Conservation (phyloP, 2,329 filamentous ascomycete species). For the Botrytis elliptica region DNA sequence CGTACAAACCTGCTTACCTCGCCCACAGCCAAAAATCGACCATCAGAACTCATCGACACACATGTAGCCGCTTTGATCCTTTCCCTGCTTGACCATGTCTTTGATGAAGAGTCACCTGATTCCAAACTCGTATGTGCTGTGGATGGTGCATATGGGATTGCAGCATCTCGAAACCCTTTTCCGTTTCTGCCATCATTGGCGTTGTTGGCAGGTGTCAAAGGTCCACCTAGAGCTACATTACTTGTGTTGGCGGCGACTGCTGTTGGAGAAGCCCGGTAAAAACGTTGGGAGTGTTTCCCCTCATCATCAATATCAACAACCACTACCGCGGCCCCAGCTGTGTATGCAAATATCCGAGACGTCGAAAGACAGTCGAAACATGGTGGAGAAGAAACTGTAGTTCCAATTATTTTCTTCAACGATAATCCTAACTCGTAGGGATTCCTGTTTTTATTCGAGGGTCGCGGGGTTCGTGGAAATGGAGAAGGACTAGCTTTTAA, state of each 20-base stretch:
- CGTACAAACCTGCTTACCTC: slow-evolving; percentile 56
- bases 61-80: slow-evolving; percentile 93
- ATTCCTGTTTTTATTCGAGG: slow-evolving; percentile 52
- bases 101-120: slow-evolving; percentile 65
- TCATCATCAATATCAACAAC: slow-evolving; percentile 75
- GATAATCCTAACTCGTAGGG: slow-evolving; percentile 61
- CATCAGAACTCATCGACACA: slow-evolving; percentile 83
- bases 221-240: slow-evolving; percentile 53
- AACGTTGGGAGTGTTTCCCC: slow-evolving; percentile 68
- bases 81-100: slow-evolving; percentile 84
- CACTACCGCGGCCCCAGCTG: slow-evolving; percentile 90
- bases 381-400: slow-evolving; percentile 79
- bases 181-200: slow-evolving; percentile 63
- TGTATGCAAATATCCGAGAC: slow-evolving; percentile 75
- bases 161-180: slow-evolving; percentile 49
- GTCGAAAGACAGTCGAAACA: slow-evolving; percentile 80
- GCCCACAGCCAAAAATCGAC: slow-evolving; percentile 83
- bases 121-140: slow-evolving; percentile 44
- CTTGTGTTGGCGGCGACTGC: slow-evolving; percentile 62
- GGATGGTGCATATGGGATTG: slow-evolving; percentile 40
- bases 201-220: slow-evolving; percentile 54
- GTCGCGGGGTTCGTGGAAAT: slow-evolving; percentile 61
- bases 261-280: slow-evolving; percentile 82
- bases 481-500: slow-evolving; percentile 75
- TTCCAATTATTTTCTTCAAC: slow-evolving; percentile 83